Base-by-base conservation (phyloP, 2,329 filamentous ascomycete species). In the Venturiaceae sp. region DNA sequence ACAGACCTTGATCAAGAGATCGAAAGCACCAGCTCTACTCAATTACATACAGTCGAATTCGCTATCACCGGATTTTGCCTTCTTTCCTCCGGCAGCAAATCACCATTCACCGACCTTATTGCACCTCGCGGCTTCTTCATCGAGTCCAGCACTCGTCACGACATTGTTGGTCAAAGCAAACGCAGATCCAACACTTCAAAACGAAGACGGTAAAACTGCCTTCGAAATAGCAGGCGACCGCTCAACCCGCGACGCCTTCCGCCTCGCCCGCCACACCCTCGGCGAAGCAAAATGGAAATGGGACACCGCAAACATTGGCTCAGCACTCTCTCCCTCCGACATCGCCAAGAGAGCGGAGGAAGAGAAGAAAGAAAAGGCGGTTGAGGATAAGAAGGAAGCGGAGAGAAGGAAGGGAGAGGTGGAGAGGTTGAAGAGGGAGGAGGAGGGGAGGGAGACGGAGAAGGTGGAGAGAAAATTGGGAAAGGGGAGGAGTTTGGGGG, bases 171-270 rank as follows among this genome's bases (percentile, higher is more conserved):
- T 81, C 0, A 91, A 92, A 71, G 86, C 80, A 3, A 79, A 79
- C 1, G 88, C 90, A 1, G 83, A 96, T 65, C 94, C 94, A 0
- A 85, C 84, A 0, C 58, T 85, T 1, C 71, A 72, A 28, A 96
- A 88, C 67, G 76, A 71, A 3, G 90, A 96, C 62, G 88, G 87
- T n/a, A 91, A 88, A 69, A 88, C 89, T 0, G 74, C 94, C 0
- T 97, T 95, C 69, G 90, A 95, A 58, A 81, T 99, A 1, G 84
- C 90, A 0, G 90, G 92, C 44, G 91, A 97, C 69, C 83, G 91
- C 4, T 74, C 85, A 2, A 96, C 92, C 0, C 84, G 92, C 1
- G 92, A 97, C 68, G 89, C 92, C 0, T 99, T 99, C 74, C 87
- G 94, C 1, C 83, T 96, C 2, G 90, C 91, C 3, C 87, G 94